Evolutionary conservation across 352 stramenopile species (phyloP).

Genomic region (Globisporangium barbulae): DNA sequence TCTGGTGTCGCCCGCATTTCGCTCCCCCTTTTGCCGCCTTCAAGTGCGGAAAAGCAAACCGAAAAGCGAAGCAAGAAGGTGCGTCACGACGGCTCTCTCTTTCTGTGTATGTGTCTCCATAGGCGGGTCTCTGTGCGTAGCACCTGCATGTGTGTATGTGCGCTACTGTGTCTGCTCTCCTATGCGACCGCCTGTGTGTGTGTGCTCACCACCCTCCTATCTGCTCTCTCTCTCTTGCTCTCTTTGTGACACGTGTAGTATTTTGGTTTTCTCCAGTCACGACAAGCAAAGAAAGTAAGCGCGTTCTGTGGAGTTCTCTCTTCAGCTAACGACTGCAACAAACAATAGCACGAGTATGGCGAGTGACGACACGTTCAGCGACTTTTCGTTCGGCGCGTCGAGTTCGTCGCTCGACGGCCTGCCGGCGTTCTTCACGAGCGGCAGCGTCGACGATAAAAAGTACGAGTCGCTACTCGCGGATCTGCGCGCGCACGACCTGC

Average conservation of each 20-base stretch:
- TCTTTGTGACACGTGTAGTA: neutral
- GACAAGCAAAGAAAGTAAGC: neutral
- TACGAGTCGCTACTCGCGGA: slow-evolving; percentile 85
- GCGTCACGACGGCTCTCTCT: neutral
- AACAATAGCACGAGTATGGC: slow-evolving; percentile 21
- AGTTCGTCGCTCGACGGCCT: slow-evolving; percentile 43
- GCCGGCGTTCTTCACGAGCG: slow-evolving; percentile 77
- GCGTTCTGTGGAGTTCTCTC: neutral
- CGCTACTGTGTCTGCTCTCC: neutral
- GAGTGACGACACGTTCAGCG: slow-evolving; percentile 27
- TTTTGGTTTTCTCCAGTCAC: neutral
- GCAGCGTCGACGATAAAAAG: slow-evolving; percentile 81
- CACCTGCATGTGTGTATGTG: neutral
- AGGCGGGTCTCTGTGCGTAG: neutral
- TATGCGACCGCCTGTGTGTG: neutral
- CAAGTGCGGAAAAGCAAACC: slow-evolving; percentile 6
- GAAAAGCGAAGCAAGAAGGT: neutral
- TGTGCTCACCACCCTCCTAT: neutral
- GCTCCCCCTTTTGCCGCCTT: slow-evolving; percentile 9
- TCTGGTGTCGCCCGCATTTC: slow-evolving; percentile 1
- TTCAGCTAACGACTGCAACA: neutral
- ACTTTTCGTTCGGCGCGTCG: slow-evolving; percentile 11
- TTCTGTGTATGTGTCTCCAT: neutral
- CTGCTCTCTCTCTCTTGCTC: neutral
- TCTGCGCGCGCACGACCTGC: slow-evolving; percentile 77